Base-by-base conservation (phyloP, 1,139 yeast genomes). In the Hanseniaspora uvarum region DNA sequence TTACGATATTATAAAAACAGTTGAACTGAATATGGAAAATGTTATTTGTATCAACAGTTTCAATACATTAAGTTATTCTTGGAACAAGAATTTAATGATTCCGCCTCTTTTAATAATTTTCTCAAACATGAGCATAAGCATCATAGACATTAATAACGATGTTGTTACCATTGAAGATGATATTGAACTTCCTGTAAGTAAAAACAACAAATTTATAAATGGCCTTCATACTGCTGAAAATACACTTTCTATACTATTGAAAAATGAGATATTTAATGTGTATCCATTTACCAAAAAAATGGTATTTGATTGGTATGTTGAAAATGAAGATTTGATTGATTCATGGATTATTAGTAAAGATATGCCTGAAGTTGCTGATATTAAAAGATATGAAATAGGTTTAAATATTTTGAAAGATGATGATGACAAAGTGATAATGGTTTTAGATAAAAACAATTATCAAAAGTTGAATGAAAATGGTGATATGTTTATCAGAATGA, bases 271-370 rank as follows among this genome's bases (percentile, higher is more conserved):
- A 18, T 44, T 44, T 19, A 44, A 44, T 31, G 18, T 44, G 7
- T 44, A 44, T 21, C 48, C 53, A 28, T 50, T 33, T 21, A 33
- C 39, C 23, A 36, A n/a, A 21, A 30, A 37, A 14, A 39, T 43
- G 46, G 39, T 43, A 14, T 50, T n/a, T 43, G 39, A 50, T 11
- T 50, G 47, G 44, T 50, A 28, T 37, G n/a, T 21, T 11, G 44
- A 36, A 14, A 43, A 43, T 28, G 39, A 21, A n/a, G 38, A 43
- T 2, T 30, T 43, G 16, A 26, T n/a, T 14, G 30, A 43, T 24
- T 24, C 48, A 3, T 50, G 53, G 53, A 11, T 24, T 24, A 37
- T 50, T 10, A 43, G 47, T 37, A 14, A 16, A 1, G 24, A 19
- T 16, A 19, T 30, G 5, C 8, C 10, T 21, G 36, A 30, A 3